Percentiles rank a stretch among this genome's conserved stretches.
phyloP scores from a whole-genome alignment of 208 protist genomes.

The Leishmania tarentolae region DNA sequence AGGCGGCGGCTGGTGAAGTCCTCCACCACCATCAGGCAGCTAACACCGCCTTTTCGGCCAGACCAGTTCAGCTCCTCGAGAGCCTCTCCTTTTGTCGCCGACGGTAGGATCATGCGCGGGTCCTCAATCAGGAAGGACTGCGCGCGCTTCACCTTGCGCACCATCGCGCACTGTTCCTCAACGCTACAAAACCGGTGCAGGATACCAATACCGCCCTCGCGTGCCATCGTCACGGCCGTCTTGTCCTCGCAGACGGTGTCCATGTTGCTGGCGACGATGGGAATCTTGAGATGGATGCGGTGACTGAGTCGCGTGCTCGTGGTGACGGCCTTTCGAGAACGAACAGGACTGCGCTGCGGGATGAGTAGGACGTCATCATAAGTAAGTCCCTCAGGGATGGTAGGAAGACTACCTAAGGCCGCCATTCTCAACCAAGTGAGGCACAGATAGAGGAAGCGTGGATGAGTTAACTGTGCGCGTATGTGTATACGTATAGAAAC shows the following conservation, averaged over 20 bases:
- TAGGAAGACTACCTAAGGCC: constrained; percentile 25
- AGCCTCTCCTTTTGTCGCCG: constrained; percentile 64
- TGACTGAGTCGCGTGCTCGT: constrained; percentile 71
- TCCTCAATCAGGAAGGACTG: constrained; percentile 91
- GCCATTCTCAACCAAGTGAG: constrained; percentile 28
- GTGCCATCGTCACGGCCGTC: constrained; percentile 85
- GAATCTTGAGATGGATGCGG: constrained; percentile 76
- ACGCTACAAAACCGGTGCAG: constrained; percentile 91
- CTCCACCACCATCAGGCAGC: constrained; percentile 82
- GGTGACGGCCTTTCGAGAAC: constrained; percentile 68
- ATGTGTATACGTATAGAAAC: neutral
- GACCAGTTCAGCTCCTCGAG: constrained; percentile 66
- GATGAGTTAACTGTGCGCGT: neutral
- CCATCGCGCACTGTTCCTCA: constrained; percentile 88
- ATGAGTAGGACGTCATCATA: constrained; percentile 92
- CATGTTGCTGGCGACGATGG: constrained; percentile 93
- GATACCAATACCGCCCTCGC: constrained; percentile 90
- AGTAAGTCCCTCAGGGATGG: constrained; percentile 67
- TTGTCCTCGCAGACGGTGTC: constrained; percentile 92
- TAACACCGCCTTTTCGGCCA: constrained; percentile 76
- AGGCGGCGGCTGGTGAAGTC: constrained; percentile 44
- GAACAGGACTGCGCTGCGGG: constrained; percentile 75
- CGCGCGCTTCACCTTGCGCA: constrained; percentile 89
- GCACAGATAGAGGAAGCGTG: neutral
- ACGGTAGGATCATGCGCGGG: constrained; percentile 73